Percentiles rank a stretch among this genome's conserved stretches.
Conservation (phyloP, 1,284 basidiomycete species). For the Papiliotrema nemorosa region DNA sequence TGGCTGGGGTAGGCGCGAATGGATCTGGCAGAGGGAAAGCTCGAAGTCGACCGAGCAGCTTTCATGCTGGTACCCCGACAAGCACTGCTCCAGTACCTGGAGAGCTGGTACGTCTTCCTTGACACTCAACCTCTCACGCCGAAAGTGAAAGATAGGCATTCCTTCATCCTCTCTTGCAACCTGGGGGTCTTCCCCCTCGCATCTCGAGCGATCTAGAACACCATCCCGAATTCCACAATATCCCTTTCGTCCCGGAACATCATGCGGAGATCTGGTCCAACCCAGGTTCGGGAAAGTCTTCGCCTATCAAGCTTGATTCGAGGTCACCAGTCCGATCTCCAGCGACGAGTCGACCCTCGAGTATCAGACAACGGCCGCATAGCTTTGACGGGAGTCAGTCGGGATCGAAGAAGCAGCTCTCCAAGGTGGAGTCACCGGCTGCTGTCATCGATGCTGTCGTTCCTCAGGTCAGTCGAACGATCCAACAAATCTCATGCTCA, state of each 20-base stretch:
- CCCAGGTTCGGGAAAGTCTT: neutral
- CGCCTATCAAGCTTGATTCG: neutral
- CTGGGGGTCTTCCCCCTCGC: neutral
- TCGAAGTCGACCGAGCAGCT: conserved; percentile 11
- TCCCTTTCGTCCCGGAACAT: conserved; percentile 18
- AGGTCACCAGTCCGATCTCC: neutral
- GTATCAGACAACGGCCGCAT: neutral
- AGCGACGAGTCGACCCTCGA: neutral
- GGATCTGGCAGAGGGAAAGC: neutral
- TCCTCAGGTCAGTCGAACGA: neutral
- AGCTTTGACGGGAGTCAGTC: neutral
- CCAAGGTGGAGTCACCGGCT: neutral
- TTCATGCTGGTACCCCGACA: conserved; percentile 3
- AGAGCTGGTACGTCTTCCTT: neutral
- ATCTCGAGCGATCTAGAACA: neutral
- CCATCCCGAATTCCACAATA: conserved; percentile 28
- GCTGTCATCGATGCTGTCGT: neutral
- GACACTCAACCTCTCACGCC: no score
- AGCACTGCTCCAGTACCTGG: neutral
- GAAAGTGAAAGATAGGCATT: neutral
- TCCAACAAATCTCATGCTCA: no score
- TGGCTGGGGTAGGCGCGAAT: conserved; percentile 21
- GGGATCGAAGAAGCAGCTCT: neutral
- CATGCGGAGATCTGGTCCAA: neutral
- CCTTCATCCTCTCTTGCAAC: neutral